Evolutionary conservation across 2,329 filamentous ascomycete genomes (phyloP), one percentile per base, ranked within the genome.

Genomic region (Claviceps capensis): DNA sequence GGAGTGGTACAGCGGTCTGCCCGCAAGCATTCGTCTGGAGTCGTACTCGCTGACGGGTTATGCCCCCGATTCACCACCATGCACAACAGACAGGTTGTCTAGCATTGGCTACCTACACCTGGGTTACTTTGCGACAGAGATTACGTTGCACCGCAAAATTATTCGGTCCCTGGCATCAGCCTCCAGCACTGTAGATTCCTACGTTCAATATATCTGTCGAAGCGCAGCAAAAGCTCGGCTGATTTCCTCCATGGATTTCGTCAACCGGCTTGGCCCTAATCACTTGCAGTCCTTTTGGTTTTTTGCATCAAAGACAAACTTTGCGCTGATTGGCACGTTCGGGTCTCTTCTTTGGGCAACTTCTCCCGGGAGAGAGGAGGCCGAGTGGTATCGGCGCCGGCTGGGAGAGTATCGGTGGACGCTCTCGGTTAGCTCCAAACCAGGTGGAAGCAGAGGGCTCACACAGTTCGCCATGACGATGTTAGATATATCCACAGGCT

Each of bases 221-320:
- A 90, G 85, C 53, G 91, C 91, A 4, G 91, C 91, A 50, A 96
- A 96, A 67, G 94, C 91, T 0, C 85, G 91, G 5, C 77, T 97
- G 37, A 95, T 96, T 63, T 94, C 87, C 22, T 89, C 90, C 57
- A 95, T 97, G 86, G 91, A 97, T 65, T 95, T 96, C 67, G 89
- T 95, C 60, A 96, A 96, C 68, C 84, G 91, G 0, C 78, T 97
- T 36, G 88, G 86, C 45, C 88, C 88, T 0, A 81, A 83, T 38
- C 90, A 97, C 61, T 76, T 96, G 34, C 82, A 85, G n/a, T 80
- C 88, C 0, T 96, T 96, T 69, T 97, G 91, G 91, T 90, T 86
- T 64, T 91, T 90, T 63, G 83, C 86, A 2, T 88, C 85, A 42
- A 87, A 88, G 61, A 86, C 86, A 40, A 95, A 95, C 68, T 96